These are phyloP conservation scores for Nemophila menziesii DNA, from an alignment of 257 asterid genomes.

Conservation along the genomic window DNA sequence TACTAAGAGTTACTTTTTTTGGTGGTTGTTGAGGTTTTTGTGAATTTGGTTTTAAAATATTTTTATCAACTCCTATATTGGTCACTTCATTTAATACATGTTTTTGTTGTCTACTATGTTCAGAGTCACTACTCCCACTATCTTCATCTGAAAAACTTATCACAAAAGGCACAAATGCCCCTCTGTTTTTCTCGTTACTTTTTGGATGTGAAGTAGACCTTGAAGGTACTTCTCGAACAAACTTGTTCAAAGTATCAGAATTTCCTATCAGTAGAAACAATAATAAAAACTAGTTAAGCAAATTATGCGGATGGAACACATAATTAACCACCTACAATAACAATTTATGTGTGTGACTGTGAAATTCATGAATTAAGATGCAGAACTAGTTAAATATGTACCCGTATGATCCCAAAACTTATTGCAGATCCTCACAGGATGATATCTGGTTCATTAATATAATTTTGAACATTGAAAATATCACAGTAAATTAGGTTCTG, in stretches of 20 bases:
- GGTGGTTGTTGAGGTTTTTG: slow-evolving; percentile 12
- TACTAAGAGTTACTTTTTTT: slow-evolving; percentile 12
- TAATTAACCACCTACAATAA: neutral
- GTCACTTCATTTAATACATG: slow-evolving; percentile 9
- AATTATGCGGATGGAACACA: neutral
- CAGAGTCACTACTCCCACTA: slow-evolving; percentile 33
- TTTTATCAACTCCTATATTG: slow-evolving; percentile 11
- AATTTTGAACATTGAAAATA: neutral
- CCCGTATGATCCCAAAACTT: neutral
- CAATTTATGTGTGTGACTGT: too few species aligned
- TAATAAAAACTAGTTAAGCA: neutral
- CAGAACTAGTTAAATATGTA: neutral
- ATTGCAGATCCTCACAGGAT: neutral
- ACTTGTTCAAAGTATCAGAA: slow-evolving; percentile 10
- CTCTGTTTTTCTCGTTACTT: slow-evolving; percentile 26
- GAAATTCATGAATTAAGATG: neutral
- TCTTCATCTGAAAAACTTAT: slow-evolving; percentile 47
- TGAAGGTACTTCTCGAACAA: slow-evolving; percentile 17
- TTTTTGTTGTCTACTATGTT: slow-evolving; percentile 16
- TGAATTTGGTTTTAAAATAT: slow-evolving; percentile 17
- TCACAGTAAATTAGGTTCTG: neutral
- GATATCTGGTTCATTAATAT: neutral
- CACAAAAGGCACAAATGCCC: slow-evolving; percentile 35
- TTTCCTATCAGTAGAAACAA: slow-evolving; percentile 9
- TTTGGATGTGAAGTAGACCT: slow-evolving; percentile 14